These are phyloP conservation scores for Hortiboletus campestris DNA, from an alignment of 768 basidiomycete species.

Conservation along the genomic window DNA sequence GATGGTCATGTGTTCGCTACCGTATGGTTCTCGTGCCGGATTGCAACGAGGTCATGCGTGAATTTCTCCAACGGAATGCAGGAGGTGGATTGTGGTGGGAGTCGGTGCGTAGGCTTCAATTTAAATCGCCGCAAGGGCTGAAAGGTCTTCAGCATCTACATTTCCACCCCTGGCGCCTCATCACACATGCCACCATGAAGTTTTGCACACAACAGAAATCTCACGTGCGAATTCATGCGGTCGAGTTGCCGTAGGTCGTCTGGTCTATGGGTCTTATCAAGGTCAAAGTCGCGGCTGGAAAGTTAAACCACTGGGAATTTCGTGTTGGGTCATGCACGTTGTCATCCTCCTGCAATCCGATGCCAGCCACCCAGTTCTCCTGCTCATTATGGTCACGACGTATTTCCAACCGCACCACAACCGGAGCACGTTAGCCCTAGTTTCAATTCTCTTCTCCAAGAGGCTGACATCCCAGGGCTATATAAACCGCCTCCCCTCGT, in stretches of 20 bases:
- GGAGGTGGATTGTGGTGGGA: no score
- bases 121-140: not conserved
- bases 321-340: not conserved
- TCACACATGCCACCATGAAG: not conserved
- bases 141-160: not conserved
- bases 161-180: no score
- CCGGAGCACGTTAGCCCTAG: not conserved
- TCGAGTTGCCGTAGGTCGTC: not conserved
- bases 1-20: no score
- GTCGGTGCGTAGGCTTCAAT: not conserved
- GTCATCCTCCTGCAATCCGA: not conserved
- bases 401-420: not conserved
- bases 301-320: not conserved
- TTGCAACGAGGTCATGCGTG: no score
- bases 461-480: conserved; percentile 10
- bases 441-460: not conserved
- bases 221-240: no score
- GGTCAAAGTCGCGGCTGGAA: not conserved
- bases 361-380: not conserved
- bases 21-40: no score
- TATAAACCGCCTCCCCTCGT: conserved; percentile 2
- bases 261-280: no score
- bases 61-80: not conserved
- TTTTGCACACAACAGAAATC: not conserved
- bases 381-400: not conserved